phyloP scores from a whole-genome alignment of 2,329 filamentous ascomycete genomes.

The Neofusicoccum parvum region DNA sequence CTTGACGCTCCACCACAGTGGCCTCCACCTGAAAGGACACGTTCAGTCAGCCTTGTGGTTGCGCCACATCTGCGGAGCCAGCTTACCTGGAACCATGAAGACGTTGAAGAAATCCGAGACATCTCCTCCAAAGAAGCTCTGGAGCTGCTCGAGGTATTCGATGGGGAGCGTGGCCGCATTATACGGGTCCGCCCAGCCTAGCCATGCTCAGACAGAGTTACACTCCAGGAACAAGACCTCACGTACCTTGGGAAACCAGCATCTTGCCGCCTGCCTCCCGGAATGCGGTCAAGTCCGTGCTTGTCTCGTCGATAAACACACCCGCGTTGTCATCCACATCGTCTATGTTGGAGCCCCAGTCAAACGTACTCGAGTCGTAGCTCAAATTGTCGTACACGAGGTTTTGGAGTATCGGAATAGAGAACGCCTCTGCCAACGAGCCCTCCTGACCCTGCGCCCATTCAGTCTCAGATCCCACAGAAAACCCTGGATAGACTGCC shows the following conservation, averaged over 20 bases:
- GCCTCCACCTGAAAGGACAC: conserved; percentile 3
- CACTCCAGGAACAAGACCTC: background rate
- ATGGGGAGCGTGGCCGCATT: conserved; percentile 18
- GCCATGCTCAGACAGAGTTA: background rate
- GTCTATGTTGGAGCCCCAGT: conserved; percentile 42
- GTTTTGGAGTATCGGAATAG: conserved; percentile 46
- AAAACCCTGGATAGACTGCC: conserved; percentile 45
- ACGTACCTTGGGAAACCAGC: conserved; percentile 39
- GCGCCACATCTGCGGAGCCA: too few relatives aligned
- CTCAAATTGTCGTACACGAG: conserved; percentile 42
- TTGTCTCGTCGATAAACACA: conserved; percentile 42
- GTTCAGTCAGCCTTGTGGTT: background rate
- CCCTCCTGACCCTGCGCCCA: conserved; percentile 41
- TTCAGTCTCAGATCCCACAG: conserved; percentile 42
- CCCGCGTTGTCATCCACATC: conserved; percentile 37
- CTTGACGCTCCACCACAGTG: conserved; percentile 9
- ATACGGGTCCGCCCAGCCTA: conserved; percentile 23
- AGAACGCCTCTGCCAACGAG: conserved; percentile 38
- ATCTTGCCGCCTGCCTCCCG: conserved; percentile 39
- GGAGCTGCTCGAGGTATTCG: background rate
- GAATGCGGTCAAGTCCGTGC: conserved; percentile 34
- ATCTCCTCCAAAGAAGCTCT: background rate
- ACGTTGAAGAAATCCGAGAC: conserved; percentile 17
- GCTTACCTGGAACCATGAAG: conserved; percentile 21
- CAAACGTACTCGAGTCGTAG: conserved; percentile 39